phyloP scores from a whole-genome alignment of 139 green algal genomes.

The Micractinium sp. region DNA sequence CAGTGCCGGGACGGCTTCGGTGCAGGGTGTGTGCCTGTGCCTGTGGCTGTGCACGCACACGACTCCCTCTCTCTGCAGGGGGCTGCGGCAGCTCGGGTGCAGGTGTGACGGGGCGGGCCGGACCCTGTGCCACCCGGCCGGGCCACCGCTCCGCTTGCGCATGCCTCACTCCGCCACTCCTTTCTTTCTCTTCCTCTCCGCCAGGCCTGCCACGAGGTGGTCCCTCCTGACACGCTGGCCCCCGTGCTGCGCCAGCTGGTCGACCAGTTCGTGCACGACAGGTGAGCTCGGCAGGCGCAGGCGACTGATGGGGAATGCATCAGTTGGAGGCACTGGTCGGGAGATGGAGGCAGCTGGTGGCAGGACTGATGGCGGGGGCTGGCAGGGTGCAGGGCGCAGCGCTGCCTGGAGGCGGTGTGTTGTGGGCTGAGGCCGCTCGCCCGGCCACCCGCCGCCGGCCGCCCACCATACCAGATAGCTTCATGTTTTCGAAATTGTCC shows the following conservation, averaged over 20 bases:
- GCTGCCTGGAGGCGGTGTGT: too few relatives aligned
- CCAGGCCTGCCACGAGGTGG: constrained; percentile 88
- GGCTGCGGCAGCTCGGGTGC: too few relatives aligned
- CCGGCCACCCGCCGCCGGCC: too few relatives aligned
- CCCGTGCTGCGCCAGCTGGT: constrained; percentile 93
- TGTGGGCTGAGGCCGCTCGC: not conserved
- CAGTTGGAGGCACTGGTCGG: too few relatives aligned
- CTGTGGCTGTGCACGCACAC: too few relatives aligned
- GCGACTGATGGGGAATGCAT: too few relatives aligned
- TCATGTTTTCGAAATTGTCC: too few relatives aligned
- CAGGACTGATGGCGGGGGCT: not conserved
- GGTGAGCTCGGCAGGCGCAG: not conserved
- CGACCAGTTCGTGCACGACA: constrained; percentile 97
- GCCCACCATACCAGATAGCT: too few relatives aligned
- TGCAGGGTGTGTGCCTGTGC: too few relatives aligned
- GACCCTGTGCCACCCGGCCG: not conserved
- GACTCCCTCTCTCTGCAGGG: too few relatives aligned
- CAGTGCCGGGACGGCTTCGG: too few relatives aligned
- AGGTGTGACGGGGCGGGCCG: not conserved
- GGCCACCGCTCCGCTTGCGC: not conserved
- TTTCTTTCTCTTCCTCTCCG: not conserved
- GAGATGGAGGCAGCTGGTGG: not conserved
- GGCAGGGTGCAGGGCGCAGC: too few relatives aligned
- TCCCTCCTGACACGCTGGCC: constrained; percentile 90
- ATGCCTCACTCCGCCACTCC: not conserved